These are phyloP conservation scores for Physaria fendleri DNA, from an alignment of 345 rosid genomes.

Conservation along the genomic window DNA sequence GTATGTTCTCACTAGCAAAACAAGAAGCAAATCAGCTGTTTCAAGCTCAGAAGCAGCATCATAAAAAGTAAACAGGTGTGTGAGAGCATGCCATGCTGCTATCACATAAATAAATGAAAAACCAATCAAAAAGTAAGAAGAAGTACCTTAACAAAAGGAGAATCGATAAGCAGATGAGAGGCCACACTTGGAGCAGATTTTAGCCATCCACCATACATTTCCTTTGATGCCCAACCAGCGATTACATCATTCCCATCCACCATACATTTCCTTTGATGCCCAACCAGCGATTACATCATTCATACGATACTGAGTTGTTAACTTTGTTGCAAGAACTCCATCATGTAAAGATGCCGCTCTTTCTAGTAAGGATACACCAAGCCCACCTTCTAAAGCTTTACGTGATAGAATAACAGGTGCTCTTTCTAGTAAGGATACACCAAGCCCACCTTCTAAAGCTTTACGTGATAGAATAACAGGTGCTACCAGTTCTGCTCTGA, in stretches of 20 bases:
- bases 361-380: slow-evolving; percentile 81
- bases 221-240: slow-evolving; percentile 97
- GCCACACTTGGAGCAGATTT: slow-evolving; percentile 68
- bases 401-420: slow-evolving; percentile 90
- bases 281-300: slow-evolving; percentile 90
- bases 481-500: slow-evolving; percentile 64
- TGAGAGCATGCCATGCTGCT: neutral
- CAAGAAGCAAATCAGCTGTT: neutral
- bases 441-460: slow-evolving; percentile 91
- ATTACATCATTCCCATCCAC: slow-evolving; percentile 76
- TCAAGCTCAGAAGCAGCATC: neutral
- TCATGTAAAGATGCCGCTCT: slow-evolving; percentile 72
- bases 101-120: neutral
- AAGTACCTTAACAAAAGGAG: slow-evolving; percentile 95
- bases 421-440: slow-evolving; percentile 80
- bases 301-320: slow-evolving; percentile 90
- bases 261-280: slow-evolving; percentile 99
- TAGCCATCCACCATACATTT: slow-evolving; percentile 83
- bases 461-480: slow-evolving; percentile 82
- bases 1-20: neutral
- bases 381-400: slow-evolving; percentile 85
- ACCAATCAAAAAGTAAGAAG: slow-evolving; percentile 15
- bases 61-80: neutral
- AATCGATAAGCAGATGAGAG: slow-evolving; percentile 79
- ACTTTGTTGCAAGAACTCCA: slow-evolving; percentile 57